These are phyloP conservation scores for Oenanthe sinensis DNA, from an alignment of 129 eudicot genomes.

Conservation along the genomic window DNA sequence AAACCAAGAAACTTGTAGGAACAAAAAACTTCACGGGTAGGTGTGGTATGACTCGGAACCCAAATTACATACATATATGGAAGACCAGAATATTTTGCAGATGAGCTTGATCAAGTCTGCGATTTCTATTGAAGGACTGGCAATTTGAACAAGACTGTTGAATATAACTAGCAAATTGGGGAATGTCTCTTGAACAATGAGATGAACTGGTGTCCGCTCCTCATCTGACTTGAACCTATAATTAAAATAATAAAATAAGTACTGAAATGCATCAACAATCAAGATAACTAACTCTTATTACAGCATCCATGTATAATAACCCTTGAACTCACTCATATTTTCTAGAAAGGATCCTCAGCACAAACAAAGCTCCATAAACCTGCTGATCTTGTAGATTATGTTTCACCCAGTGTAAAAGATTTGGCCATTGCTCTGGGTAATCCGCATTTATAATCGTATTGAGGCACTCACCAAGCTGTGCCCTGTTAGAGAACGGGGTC, in stretches of 20 bases:
- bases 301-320: background rate
- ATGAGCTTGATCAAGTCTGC: conserved; percentile 91
- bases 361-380: conserved; percentile 87
- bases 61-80: conserved; percentile 62
- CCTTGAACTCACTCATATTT: conserved; percentile 73
- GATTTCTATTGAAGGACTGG: conserved; percentile 68
- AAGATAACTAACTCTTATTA: background rate
- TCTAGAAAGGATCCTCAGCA: conserved; percentile 78
- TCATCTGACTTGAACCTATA: conserved; percentile 95
- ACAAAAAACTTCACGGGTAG: background rate
- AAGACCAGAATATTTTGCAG: conserved; percentile 98
- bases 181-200: conserved; percentile 84
- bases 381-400: conserved; percentile 82
- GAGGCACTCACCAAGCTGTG: conserved; percentile 91
- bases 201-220: conserved; percentile 80
- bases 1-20: conserved; percentile 1
- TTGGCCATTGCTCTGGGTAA: conserved; percentile 96
- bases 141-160: conserved; percentile 72
- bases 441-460: conserved; percentile 85
- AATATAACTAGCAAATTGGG: conserved; percentile 69
- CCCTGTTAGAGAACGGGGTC: conserved; percentile 35
- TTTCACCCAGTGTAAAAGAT: conserved; percentile 87
- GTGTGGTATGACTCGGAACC: background rate
- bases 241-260: conserved; percentile 3
- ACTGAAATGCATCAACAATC: background rate